Evolutionary conservation across 2,329 filamentous ascomycete species (phyloP).

Genomic region (Raffaelea ambrosiae): DNA sequence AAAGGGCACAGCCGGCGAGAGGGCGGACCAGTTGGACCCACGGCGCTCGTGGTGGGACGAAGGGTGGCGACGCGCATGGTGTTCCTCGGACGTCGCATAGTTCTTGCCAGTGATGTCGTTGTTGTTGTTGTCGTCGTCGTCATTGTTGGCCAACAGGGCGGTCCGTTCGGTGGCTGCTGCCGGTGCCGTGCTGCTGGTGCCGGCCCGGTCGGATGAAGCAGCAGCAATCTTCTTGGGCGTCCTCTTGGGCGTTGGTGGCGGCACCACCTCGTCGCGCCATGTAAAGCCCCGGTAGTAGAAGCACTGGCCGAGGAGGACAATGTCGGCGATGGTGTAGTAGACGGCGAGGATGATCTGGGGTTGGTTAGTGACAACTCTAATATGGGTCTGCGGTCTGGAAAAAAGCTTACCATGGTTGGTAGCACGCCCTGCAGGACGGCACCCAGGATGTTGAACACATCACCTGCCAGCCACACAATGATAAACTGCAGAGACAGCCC

Average conservation of each 20-base stretch:
- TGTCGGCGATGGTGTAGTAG: constrained; percentile 18
- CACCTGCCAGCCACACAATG: constrained; percentile 83
- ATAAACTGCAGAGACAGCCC: constrained; percentile 57
- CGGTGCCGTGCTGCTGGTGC: constrained; percentile 13
- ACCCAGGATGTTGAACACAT: constrained; percentile 36
- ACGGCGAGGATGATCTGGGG: constrained; percentile 17
- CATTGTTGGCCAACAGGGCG: constrained; percentile 29
- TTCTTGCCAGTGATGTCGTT: no score
- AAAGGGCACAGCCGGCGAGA: constrained; percentile 71
- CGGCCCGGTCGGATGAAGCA: no score
- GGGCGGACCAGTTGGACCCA: constrained; percentile 49
- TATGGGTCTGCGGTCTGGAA: not conserved
- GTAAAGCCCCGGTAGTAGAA: constrained; percentile 93
- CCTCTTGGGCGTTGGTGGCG: constrained; percentile 30
- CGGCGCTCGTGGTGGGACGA: constrained; percentile 30
- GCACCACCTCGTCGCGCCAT: constrained; percentile 44
- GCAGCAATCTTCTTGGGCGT: not conserved
- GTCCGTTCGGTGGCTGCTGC: constrained; percentile 40
- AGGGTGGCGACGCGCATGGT: not conserved
- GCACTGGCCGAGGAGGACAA: constrained; percentile 74
- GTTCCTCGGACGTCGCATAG: not conserved
- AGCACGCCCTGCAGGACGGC: constrained; percentile 53
- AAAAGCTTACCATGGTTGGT: constrained; percentile 67
- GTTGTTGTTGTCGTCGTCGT: no score
- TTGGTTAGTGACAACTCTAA: not conserved